Evolutionary conservation across 2,329 filamentous ascomycete genomes (phyloP), one percentile per base, ranked within the genome.

Genomic region (Trichophyton rubrum): DNA sequence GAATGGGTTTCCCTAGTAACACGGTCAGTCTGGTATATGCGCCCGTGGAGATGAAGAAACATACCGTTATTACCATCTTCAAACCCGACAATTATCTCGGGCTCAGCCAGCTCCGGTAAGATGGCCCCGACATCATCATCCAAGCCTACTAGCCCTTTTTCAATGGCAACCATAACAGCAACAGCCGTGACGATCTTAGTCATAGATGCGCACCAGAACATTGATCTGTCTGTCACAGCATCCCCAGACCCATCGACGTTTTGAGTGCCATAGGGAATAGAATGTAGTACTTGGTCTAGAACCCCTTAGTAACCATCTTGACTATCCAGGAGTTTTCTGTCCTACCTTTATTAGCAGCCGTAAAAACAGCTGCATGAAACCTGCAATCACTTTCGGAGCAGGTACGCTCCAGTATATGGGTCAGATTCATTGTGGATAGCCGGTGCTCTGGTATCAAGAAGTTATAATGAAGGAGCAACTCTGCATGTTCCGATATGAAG

Each of bases 161-260:
- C 62, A 17, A 62, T 61, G 22, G 58, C 60, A 24, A 60, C 47
- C 55, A 64, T 41, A 24, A 47, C 59, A 22, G 60, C 60, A 33
- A 62, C 56, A 7, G 61, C 45, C 1, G 62, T 62, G 30, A 64
- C 47, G 15, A 62, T 58, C 24, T 64, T 64, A 35, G 62, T 61
- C 51, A 63, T 63, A 6, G 65, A 67, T n/a, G 66, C 66, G 38
- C 66, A 64, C 63, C 62, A 65, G 47, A 67, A 64, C 2, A 65
- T 65, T 5, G 53, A 56, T 27, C 35, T 27, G 9, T 40, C 55
- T 7, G 55, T 57, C 55, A 57, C 33, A 9, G 22, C 11, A n/a
- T n/a, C 49, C n/a, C 49, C 49, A n/a, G 49, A 53, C 8, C 24
- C 49, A 22, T 53, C 49, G 1, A 53, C 49, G 4, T 53, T 53